Evolutionary conservation across 768 basidiomycete genomes (phyloP).

Genomic region (Ephemerocybe angulata): DNA sequence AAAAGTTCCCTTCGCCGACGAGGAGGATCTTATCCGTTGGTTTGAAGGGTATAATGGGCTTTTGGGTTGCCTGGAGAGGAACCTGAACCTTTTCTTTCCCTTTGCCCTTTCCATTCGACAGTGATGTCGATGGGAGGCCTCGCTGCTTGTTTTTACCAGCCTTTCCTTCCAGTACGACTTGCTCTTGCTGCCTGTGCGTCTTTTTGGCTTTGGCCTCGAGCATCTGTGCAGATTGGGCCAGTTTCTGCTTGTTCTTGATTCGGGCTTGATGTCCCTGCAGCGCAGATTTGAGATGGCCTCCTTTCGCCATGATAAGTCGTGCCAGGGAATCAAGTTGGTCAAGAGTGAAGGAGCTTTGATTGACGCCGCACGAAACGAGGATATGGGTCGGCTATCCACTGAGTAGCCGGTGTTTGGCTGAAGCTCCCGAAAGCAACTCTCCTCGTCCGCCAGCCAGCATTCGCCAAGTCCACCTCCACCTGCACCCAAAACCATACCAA

Average conservation of each 20-base stretch:
- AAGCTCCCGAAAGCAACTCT: not conserved
- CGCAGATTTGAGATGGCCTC: slow-evolving; percentile 57
- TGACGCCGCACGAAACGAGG: no score
- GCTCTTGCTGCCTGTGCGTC: slow-evolving; percentile 9
- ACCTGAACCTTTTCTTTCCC: slow-evolving; percentile 5
- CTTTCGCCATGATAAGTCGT: slow-evolving; percentile 36
- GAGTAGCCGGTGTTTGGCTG: slow-evolving; percentile 13
- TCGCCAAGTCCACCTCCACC: not conserved
- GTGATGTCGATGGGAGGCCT: no score
- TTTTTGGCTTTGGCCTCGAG: slow-evolving; percentile 46
- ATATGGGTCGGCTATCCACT: no score
- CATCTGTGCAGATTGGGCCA: slow-evolving; percentile 47
- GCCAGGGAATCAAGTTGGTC: no score
- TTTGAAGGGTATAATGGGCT: slow-evolving; percentile 61
- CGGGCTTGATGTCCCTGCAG: slow-evolving; percentile 69
- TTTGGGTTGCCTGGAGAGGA: slow-evolving; percentile 11
- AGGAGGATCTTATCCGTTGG: slow-evolving; percentile 67
- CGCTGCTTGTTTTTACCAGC: no score
- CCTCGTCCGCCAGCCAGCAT: not conserved
- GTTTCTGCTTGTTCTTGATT: slow-evolving; percentile 57
- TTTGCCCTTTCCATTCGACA: slow-evolving; percentile 22
- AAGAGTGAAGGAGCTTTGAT: no score
- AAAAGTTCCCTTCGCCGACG: slow-evolving; percentile 95
- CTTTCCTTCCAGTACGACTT: no score
- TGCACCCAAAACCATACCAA: not conserved